Percentiles rank a stretch among this genome's conserved stretches.
Conservation (phyloP, 768 basidiomycete genomes). For the Russula olivacea region DNA sequence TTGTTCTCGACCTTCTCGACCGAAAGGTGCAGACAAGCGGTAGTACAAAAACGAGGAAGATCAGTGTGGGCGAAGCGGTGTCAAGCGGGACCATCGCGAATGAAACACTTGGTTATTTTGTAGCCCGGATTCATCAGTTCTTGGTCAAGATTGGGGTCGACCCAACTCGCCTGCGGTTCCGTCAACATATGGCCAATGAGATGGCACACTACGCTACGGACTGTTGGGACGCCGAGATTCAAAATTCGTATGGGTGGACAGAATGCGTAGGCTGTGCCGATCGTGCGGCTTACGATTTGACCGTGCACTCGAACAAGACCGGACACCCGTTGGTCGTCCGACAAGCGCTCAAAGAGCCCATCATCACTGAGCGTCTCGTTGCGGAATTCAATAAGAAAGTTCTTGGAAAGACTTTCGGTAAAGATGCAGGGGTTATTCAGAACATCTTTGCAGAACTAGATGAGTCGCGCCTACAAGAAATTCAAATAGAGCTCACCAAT, state of each 20-base stretch:
- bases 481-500: conserved; percentile 67
- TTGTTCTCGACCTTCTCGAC: conserved; percentile 72
- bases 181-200: conserved; percentile 98
- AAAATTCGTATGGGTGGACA: conserved; percentile 89
- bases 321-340: conserved; percentile 82
- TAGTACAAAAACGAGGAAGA: conserved; percentile 51
- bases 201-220: conserved; percentile 99
- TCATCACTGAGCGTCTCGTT: conserved; percentile 73
- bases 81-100: conserved; percentile 84
- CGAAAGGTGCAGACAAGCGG: conserved; percentile 80
- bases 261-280: conserved; percentile 99
- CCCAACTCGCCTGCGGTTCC: conserved; percentile 76
- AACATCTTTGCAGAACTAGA: conserved; percentile 59
- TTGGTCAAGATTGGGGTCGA: conserved; percentile 87
- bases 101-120: conserved; percentile 95
- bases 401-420: conserved; percentile 85
- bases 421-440: conserved; percentile 64
- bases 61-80: conserved; percentile 88
- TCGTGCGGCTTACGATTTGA: conserved; percentile 93
- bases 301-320: conserved; percentile 81
- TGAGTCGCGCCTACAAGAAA: conserved; percentile 54
- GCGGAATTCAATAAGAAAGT: conserved; percentile 82
- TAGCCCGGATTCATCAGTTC: conserved; percentile 88
- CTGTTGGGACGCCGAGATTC: conserved; percentile 99
- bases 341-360: conserved; percentile 78